Evolutionary conservation across 768 basidiomycete species (phyloP), one percentile per base, ranked within the genome.

Genomic region (Auricularia cornea): DNA sequence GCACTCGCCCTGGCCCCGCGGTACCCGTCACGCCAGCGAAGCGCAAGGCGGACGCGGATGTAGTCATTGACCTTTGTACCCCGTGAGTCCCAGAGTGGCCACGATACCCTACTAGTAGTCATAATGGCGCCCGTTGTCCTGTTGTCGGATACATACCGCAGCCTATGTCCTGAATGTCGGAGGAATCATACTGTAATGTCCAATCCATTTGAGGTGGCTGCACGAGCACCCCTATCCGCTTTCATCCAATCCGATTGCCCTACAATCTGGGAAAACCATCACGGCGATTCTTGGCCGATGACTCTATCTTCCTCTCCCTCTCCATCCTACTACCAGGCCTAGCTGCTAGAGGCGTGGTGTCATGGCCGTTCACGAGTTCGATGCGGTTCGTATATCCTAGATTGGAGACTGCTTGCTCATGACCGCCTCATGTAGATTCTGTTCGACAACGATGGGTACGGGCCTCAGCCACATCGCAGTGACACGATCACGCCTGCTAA

Each of bases 381-480:
- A 57, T 57, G 28, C 30, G 23, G 54, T 57, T 10, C 26, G 26
- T 26, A 10, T 52, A 8, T n/a, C 51, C 6, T 8, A 18, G 51
- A n/a, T 28, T 52, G 26, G 10, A 5, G n/a, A 10, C 5, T n/a
- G 51, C n/a, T 10, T 52, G 16, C 51, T 35, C 14, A 59, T 20
- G 26, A 18, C 16, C 18, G 16, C 2, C 23, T n/a, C 16, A 2
- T 31, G 59, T 60, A 73, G 72, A 57, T 70, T 28, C 63, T 71
- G 28, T 73, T 74, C 59, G 73, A 74, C 63, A 74, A 73, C 72
- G 73, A 74, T 62, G 72, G 72, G 72, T 70, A 59, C 62, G 64
- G 48, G 60, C 20, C 11, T 48, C 20, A 10, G 44, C 20, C 23
- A 5, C 23, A 48, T 38, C 44, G 44, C 35, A 30, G n/a, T n/a